Evolutionary conservation across 192 early-diverging fungal genomes (phyloP).

Genomic region (Backusella psychrophila): DNA sequence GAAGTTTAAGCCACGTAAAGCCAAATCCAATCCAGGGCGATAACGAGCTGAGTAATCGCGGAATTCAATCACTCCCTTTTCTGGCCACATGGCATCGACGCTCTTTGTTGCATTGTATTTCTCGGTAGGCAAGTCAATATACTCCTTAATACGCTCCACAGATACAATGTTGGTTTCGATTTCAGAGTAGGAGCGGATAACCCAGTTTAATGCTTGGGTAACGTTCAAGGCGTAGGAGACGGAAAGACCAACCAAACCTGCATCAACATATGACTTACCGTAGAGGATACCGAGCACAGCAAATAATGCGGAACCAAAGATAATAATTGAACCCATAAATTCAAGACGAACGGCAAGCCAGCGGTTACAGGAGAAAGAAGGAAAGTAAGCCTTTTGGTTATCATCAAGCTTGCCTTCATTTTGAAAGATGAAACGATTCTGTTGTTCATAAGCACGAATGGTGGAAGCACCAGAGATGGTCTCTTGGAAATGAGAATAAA

Average conservation of each 20-base stretch:
- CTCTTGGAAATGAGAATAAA: slow-evolving; percentile 77
- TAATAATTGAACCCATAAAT: slow-evolving; percentile 74
- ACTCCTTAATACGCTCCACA: slow-evolving; percentile 85
- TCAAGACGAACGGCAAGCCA: slow-evolving; percentile 80
- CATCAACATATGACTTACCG: slow-evolving; percentile 52
- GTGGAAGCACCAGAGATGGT: slow-evolving; percentile 62
- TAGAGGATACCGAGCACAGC: slow-evolving; percentile 63
- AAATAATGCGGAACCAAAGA: slow-evolving; percentile 78
- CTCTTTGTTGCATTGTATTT: slow-evolving; percentile 69
- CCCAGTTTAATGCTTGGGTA: slow-evolving; percentile 86
- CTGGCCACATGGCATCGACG: slow-evolving; percentile 73
- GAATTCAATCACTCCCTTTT: slow-evolving; percentile 73
- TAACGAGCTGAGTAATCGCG: slow-evolving; percentile 81
- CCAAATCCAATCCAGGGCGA: slow-evolving; percentile 75
- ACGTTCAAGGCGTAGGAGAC: slow-evolving; percentile 72
- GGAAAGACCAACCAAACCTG: slow-evolving; percentile 62
- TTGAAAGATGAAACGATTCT: slow-evolving; percentile 59
- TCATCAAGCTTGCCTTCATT: slow-evolving; percentile 74
- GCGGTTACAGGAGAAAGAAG: slow-evolving; percentile 64
- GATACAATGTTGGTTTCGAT: slow-evolving; percentile 74
- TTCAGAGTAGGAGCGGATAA: slow-evolving; percentile 86
- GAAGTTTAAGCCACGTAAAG: slow-evolving; percentile 57
- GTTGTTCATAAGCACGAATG: slow-evolving; percentile 71
- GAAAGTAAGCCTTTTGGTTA: slow-evolving; percentile 82
- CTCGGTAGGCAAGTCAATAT: slow-evolving; percentile 75